phyloP scores from a whole-genome alignment of 257 asterid species.

The Galeopsis tetrahit region DNA sequence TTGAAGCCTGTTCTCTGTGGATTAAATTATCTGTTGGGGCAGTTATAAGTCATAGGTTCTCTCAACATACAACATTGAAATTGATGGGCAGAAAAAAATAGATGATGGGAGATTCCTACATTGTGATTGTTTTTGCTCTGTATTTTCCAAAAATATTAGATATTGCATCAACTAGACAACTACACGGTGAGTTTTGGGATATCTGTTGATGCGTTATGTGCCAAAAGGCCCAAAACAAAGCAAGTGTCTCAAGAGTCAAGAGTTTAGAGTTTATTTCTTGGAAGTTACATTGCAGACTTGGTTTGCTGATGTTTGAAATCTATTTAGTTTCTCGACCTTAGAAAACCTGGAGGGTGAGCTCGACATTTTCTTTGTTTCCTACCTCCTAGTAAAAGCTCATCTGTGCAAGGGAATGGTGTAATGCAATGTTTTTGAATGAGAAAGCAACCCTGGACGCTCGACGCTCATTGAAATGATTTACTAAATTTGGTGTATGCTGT shows the following conservation, averaged over 20 bases:
- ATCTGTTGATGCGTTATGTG: neutral
- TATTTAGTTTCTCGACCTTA: neutral
- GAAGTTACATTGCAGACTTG: constrained; percentile 5
- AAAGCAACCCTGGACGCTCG: neutral
- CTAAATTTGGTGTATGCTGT: constrained; percentile 13
- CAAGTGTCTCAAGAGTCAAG: neutral
- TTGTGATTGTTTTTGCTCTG: constrained; percentile 1
- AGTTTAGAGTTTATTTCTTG: neutral
- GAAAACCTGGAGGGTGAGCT: constrained; percentile 7
- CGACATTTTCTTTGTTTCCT: neutral
- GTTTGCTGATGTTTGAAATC: constrained; percentile 20
- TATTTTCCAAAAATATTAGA: neutral
- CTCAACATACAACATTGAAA: constrained; percentile 5
- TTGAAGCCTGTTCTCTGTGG: neutral
- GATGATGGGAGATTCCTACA: neutral
- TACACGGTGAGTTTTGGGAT: constrained; percentile 13
- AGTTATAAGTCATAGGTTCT: neutral
- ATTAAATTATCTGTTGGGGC: constrained; percentile 12
- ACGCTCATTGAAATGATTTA: neutral
- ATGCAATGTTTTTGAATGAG: constrained; percentile 4
- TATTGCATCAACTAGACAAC: neutral
- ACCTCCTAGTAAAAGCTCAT: constrained; percentile 5
- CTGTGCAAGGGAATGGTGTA: neutral
- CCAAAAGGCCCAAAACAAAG: neutral
- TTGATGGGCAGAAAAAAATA: neutral